Evolutionary conservation across 805 yeast species (phyloP).

Genomic region (Pichia exigua): DNA sequence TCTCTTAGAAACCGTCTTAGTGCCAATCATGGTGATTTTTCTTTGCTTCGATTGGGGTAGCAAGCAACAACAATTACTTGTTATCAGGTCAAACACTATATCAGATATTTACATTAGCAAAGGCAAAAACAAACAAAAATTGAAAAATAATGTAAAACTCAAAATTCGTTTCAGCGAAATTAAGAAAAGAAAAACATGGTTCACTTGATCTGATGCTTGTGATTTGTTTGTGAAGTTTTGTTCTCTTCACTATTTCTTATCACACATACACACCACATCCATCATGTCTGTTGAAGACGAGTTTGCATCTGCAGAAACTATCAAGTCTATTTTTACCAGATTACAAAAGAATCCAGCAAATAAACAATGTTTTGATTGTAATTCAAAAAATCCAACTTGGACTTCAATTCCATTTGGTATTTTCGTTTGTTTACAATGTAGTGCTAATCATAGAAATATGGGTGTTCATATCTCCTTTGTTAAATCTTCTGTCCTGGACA

Average conservation of each 20-base stretch:
- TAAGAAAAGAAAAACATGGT: too few relatives aligned
- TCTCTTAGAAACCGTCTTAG: neutral
- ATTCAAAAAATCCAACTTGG: conserved; percentile 95
- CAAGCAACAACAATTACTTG: neutral
- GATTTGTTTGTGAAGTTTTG: neutral
- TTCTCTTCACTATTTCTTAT: neutral
- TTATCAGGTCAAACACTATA: neutral
- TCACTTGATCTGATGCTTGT: too few relatives aligned
- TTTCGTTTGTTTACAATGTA: conserved; percentile 86
- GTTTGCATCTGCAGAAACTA: conserved; percentile 63
- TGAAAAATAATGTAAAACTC: neutral
- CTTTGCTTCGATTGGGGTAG: too few relatives aligned
- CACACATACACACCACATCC: neutral
- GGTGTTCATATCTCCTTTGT: conserved; percentile 97
- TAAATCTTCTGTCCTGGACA: conserved; percentile 80
- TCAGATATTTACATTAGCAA: neutral
- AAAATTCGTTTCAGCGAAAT: neutral
- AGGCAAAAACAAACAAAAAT: neutral
- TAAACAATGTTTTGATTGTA: conserved; percentile 85
- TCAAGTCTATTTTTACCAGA: conserved; percentile 53
- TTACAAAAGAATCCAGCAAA: conserved; percentile 64
- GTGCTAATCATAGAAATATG: conserved; percentile 89
- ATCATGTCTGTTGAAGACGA: conserved; percentile 18
- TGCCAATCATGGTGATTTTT: neutral
- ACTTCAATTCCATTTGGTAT: conserved; percentile 96